These are phyloP conservation scores for Zea luxurians DNA, from an alignment of 176 grass and related monocot species.

Conservation along the genomic window DNA sequence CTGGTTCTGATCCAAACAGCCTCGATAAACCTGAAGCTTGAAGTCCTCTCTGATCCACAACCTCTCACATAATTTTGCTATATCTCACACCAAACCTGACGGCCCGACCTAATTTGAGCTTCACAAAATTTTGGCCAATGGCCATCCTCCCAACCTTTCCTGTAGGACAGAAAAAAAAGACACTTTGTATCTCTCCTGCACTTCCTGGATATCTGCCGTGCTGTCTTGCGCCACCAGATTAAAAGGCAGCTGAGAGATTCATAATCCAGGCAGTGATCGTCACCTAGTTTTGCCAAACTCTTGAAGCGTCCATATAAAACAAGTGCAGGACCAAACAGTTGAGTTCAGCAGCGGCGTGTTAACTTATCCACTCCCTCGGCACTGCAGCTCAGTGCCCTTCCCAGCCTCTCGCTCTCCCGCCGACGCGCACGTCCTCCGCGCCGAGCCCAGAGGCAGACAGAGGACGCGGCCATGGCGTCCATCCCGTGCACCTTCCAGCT, in stretches of 20 bases:
- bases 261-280: slow-evolving; percentile 2
- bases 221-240: background rate
- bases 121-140: no score
- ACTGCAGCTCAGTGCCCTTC: slow-evolving; percentile 5
- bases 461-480: slow-evolving; percentile 54
- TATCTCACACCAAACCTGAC: no score
- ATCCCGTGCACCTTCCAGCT: slow-evolving; percentile 64
- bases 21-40: no score
- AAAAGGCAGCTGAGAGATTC: slow-evolving; percentile 20
- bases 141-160: no score
- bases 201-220: background rate
- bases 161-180: background rate
- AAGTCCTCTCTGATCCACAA: no score
- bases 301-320: background rate
- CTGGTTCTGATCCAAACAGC: no score
- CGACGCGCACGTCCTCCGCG: background rate
- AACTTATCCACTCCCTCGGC: slow-evolving; percentile 41
- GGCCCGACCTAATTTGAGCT: no score
- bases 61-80: no score
- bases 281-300: background rate
- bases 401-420: slow-evolving; percentile 47
- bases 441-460: background rate
- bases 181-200: background rate
- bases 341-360: background rate
- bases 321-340: background rate